A percentile compares a stretch with the other conserved stretches of the same genome.
Evolutionary conservation across 441 rosid species (phyloP).

Genomic region (Metrosideros polymorpha): DNA sequence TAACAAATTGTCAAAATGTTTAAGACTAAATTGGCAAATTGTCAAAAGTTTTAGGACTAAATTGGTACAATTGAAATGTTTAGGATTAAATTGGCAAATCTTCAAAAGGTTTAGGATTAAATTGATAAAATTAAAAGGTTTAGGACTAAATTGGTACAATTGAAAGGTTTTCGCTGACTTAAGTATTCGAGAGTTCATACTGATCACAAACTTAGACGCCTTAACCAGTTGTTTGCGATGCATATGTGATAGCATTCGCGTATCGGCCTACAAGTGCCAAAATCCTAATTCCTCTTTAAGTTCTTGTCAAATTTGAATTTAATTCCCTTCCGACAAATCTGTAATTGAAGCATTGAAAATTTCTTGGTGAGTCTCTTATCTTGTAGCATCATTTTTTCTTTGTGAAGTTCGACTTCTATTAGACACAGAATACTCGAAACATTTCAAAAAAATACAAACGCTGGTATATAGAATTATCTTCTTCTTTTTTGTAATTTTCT

Average conservation of each 20-base stretch:
- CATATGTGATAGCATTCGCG: neutral
- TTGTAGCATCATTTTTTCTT: neutral
- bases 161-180: neutral
- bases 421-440: neutral
- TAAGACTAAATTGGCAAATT: too few relatives aligned
- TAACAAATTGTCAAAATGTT: too few relatives aligned
- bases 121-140: too few relatives aligned
- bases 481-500: neutral
- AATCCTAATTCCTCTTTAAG: neutral
- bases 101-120: too few relatives aligned
- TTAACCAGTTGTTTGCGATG: neutral
- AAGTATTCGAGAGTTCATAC: neutral
- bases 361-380: neutral
- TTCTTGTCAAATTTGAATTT: neutral
- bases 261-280: neutral
- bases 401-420: neutral
- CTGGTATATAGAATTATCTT: neutral
- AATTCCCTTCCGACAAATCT: neutral
- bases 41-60: too few relatives aligned
- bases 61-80: too few relatives aligned
- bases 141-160: too few relatives aligned
- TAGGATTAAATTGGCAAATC: too few relatives aligned
- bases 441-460: neutral
- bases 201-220: neutral
- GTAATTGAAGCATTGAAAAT: neutral